Base-by-base conservation (phyloP, 768 basidiomycete genomes). In the Lactarius sp. region DNA sequence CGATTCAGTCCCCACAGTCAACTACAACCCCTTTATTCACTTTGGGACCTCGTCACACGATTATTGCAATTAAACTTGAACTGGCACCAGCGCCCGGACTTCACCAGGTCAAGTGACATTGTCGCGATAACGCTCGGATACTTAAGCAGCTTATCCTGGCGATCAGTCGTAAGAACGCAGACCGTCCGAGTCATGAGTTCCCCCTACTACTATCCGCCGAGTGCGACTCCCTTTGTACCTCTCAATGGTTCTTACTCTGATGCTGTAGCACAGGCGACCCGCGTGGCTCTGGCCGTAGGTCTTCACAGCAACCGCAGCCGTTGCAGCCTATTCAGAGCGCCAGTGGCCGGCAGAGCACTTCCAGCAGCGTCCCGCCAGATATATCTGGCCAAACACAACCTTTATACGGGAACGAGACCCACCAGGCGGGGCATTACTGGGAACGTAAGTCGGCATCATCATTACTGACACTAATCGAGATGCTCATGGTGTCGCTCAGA, bases 181-280 rank as follows among this genome's bases (percentile, higher is more conserved):
- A 31, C 44, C 62, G 42, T n/a, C n/a, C n/a, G n/a, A n/a, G n/a
- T 44, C 6, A 63, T 63, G 62, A 50, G 27, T 31, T 39, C n/a
- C 18, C n/a, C 46, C 51, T 4, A 50, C 27, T 9, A 36, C 22
- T 22, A 52, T 60, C 39, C 8, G 12, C 39, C 8, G 12, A 54
- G 63, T 55, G 34, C 8, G 59, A n/a, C 14, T 22, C 18, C 58
- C 31, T 44, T 51, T 52, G 14, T 12, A 18, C 9, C 22, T 44
- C 34, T 27, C 27, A 16, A 39, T 6, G 14, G 16, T n/a, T 49
- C 31, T 3, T 49, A 44, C 41, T 12, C 54, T 64, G 33, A 64
- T 36, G 6, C 47, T 6, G 12, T 36, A 18, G 20, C 37, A 36
- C 52, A 60, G 63, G 14, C 10, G 16, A 22, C n/a, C 39, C 31